Conservation (phyloP, 2,329 filamentous ascomycete genomes). For the Scorias spongiosa region DNA sequence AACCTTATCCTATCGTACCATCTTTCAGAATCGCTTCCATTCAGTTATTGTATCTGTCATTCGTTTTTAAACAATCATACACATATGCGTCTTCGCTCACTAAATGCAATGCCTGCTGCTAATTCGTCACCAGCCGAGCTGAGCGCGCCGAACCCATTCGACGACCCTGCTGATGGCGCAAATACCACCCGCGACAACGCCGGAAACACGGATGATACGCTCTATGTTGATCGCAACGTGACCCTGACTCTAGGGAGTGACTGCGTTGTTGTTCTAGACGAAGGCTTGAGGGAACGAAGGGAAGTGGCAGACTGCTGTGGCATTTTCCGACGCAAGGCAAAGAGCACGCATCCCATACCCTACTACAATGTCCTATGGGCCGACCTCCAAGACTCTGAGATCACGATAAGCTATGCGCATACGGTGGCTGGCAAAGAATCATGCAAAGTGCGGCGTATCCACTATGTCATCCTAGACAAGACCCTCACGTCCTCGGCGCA, state of each 20-base stretch:
- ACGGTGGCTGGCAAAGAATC: conserved; percentile 36
- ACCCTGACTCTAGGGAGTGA: conserved; percentile 46
- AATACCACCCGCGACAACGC: neutral
- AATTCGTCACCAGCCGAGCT: conserved; percentile 1
- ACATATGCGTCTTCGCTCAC: conserved; percentile 15
- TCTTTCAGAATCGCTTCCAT: neutral
- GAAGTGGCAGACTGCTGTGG: conserved; percentile 41
- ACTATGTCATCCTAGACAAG: conserved; percentile 41
- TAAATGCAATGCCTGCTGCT: conserved; percentile 9
- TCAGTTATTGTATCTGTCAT: neutral
- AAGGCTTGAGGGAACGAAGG: conserved; percentile 33
- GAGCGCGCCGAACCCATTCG: conserved; percentile 14
- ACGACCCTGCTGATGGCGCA: conserved; percentile 14
- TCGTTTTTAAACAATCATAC: neutral
- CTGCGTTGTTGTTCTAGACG: conserved; percentile 45
- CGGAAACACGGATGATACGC: conserved; percentile 5
- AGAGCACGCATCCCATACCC: conserved; percentile 46
- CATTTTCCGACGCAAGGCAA: conserved; percentile 29
- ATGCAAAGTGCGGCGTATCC: conserved; percentile 46
- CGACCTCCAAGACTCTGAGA: conserved; percentile 41
- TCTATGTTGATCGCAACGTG: conserved; percentile 39
- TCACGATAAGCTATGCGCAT: conserved; percentile 60
- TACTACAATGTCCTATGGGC: conserved; percentile 80
- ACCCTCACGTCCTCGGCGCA: conserved; percentile 34
- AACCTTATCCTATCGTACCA: no score